Base-by-base conservation (phyloP, 2,329 filamentous ascomycete genomes). In the Trichoderma arundinaceum region DNA sequence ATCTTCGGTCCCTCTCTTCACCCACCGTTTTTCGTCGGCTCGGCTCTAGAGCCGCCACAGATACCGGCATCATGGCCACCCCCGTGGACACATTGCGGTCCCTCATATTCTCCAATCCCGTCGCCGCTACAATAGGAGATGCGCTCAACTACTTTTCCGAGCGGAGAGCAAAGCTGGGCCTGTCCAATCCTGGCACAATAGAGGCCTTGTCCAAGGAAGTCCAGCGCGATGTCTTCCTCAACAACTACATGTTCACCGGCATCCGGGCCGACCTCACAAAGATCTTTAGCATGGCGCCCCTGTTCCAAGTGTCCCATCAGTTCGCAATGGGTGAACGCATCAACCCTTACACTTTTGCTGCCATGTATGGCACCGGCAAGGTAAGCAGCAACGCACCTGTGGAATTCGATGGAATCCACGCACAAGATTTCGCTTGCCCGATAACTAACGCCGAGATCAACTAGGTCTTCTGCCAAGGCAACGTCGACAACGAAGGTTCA, bases 271-370 rank as follows among this genome's bases (percentile, higher is more conserved):
- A 99, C 80, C 84, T 98, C 77, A 97, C 93, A 77, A 98, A 97
- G 85, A 89, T 92, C 76, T 96, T 98, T 82, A 95, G 93, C 85
- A 88, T 96, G 78, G 88, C 89, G 66, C 95, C 95, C 66, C 83
- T 98, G 72, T 99, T 99, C 85, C 94, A 98, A 81, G 91, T 97
- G 73, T 97, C 94, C 71, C 95, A 99, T 82, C 92, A 95, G 73
- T 95, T 99, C 79, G 90, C 94, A 64, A 92, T 97, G 87, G 94
- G 95, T 73, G 92, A 97, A 80, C 89, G 91, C 71, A 84, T 96
- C 78, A 94, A 94, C 77, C 95, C 95, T 43, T 99, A 99, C 81
- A 92, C 92, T 64, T 97, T 98, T 81, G 92, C 93, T 72, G 92
- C 92, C 70, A 88, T 99, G 75, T 97, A 95, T 78, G 95, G 95